Evolutionary conservation across 345 rosid species (phyloP), one percentile per base, ranked within the genome.

Genomic region (Cardiospermum halicacabum): DNA sequence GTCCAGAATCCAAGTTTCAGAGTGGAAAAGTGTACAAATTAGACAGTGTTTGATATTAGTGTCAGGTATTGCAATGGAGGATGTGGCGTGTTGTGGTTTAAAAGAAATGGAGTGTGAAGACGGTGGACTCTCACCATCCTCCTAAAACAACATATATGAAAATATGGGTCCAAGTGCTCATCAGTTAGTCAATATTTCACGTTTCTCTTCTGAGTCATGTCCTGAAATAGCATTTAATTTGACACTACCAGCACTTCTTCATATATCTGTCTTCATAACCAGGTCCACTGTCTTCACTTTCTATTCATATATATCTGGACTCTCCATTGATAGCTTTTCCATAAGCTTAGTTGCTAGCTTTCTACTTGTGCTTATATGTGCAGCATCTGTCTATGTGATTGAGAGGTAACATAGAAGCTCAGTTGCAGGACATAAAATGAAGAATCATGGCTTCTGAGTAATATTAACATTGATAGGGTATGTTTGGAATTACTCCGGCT

Each of bases 171-270:
- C 55, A 28, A n/a, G 27, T 10, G 11, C 28, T 61, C 18, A 19
- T 50, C 51, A 11, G n/a, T 53, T 30, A 19, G 7, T 42, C 60
- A 55, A 42, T 65, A 28, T 65, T 65, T 65, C 53, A 54, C 69
- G 54, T 65, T 42, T 65, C 40, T 54, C 27, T 42, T 65, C 22
- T 28, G 69, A 54, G 53, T 8, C 40, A 32, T 55, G 16, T 26
- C 60, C 68, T 64, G 60, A 37, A 18, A 19, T 12, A 7, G 42
- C 69, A 54, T 65, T 42, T 55, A 12, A 19, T 19, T 19, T 42
- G 37, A 28, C 13, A 13, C 25, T 0, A 8, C 15, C 28, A 11
- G 21, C 11, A 10, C 25, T 18, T 45, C 11, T 21, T 9, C 31
- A 34, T 15, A 56, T 4, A 32, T 50, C 15, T 39, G 16, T 39